Base-by-base conservation (phyloP, 306 rosid species). In the Lathyrus tuberosus region DNA sequence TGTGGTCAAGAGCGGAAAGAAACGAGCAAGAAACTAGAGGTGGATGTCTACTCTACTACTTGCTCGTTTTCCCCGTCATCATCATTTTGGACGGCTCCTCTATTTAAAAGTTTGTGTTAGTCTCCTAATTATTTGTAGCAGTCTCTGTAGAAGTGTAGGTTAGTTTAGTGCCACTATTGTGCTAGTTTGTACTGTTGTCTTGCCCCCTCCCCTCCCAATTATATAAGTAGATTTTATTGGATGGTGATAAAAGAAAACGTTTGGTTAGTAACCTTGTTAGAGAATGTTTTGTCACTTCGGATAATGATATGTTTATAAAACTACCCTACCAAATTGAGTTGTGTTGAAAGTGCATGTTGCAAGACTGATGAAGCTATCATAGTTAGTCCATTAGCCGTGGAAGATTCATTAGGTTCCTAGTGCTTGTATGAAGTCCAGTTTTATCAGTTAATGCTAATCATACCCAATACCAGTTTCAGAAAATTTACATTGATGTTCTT, bases 1-100 rank as follows among this genome's bases (percentile, higher is more conserved):
- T 5, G 60, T 22, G 62, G 58, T 48, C 62, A 93, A 86, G 87
- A 49, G 78, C 10, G 98, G 96, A 53, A 90, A 85, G 88, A 94
- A 90, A 72, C 86, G 97, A 47, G 79, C 74, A 51, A 82, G 92
- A 79, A 82, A 37, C 68, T 46, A 90, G 71, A 73, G 64, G 81
- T 59, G 69, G 67, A 83, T 52, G 41, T 51, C 18, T 38, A 35
- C 46, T 41, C 16, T 28, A 65, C 53, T 46, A 22, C 54, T 62
- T 40, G 54, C 43, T n/a, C 6, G 8, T 18, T 7, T 44, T 42
- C 53, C 15, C 61, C 2, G 40, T 35, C 30, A 62, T 58, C 46
- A 0, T 14, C 70, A 47, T 77, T 66, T 71, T 66, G 71, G 57
- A 64, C 57, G 58, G 47, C 51, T 70, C 3, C 67, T 65, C 79